Percentiles rank a stretch among this genome's conserved stretches.
Conservation (phyloP, 306 rosid species). For the Betula pendula region DNA sequence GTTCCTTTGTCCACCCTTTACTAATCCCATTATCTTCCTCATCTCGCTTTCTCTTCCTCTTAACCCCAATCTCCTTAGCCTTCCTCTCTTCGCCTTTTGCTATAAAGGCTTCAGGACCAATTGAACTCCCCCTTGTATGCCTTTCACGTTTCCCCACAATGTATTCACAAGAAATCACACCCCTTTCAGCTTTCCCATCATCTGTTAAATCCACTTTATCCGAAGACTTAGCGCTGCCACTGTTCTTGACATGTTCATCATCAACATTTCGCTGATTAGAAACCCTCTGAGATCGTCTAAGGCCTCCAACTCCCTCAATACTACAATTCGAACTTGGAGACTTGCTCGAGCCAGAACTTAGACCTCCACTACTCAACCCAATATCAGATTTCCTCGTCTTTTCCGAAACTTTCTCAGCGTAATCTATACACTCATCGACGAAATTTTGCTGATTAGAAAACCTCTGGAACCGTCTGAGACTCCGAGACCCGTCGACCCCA, state of each 20-base stretch:
- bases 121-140: conserved; percentile 1
- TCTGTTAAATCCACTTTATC: conserved; percentile 11
- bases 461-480: conserved; percentile 51
- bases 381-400: conserved; percentile 13
- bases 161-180: neutral
- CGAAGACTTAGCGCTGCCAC: neutral
- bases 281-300: conserved; percentile 32
- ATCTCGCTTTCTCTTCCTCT: conserved; percentile 53
- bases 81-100: conserved; percentile 23
- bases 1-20: conserved; percentile 76
- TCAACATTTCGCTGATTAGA: conserved; percentile 2
- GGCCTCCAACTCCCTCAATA: conserved; percentile 17
- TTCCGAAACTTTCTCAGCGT: conserved; percentile 5
- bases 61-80: conserved; percentile 14
- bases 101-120: neutral
- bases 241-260: neutral
- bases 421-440: neutral
- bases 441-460: conserved; percentile 13
- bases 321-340: conserved; percentile 8
- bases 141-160: conserved; percentile 9
- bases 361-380: neutral
- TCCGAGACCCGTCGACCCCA: conserved; percentile 18
- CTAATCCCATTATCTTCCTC: conserved; percentile 24
- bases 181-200: conserved; percentile 15
- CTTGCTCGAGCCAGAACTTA: conserved; percentile 21